phyloP scores from a whole-genome alignment of 2,329 filamentous ascomycete genomes.

The Aspergillus fructus region DNA sequence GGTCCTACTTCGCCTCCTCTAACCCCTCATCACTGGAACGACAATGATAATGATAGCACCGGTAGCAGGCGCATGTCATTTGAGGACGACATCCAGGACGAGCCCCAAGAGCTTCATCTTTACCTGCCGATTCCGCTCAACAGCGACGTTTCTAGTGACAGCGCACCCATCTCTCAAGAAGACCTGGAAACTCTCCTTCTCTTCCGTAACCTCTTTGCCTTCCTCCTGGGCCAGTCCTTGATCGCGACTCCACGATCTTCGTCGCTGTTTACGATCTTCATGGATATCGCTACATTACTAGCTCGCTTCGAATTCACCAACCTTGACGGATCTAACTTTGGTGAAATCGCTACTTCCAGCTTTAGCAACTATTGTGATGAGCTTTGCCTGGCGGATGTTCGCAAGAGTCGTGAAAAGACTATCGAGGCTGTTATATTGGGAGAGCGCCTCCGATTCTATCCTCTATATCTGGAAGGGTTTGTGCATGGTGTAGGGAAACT shows the following conservation, averaged over 20 bases:
- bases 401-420: conserved; percentile 80
- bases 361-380: conserved; percentile 69
- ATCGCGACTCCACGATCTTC: conserved; percentile 57
- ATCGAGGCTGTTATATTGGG: conserved; percentile 86
- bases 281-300: conserved; percentile 59
- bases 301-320: conserved; percentile 61
- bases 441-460: conserved; percentile 77
- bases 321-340: conserved; percentile 62
- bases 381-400: conserved; percentile 73
- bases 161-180: conserved; percentile 38
- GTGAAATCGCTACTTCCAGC: conserved; percentile 56
- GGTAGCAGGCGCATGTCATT: conserved; percentile 50
- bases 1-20: conserved; percentile 29
- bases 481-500: conserved; percentile 86
- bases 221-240: conserved; percentile 61
- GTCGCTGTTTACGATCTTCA: conserved; percentile 60
- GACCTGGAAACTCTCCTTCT: conserved; percentile 59
- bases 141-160: conserved; percentile 45
- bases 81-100: conserved; percentile 45
- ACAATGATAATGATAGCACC: conserved; percentile 43
- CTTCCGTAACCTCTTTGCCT: conserved; percentile 64
- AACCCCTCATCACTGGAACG: conserved; percentile 32
- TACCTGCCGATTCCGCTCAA: conserved; percentile 60
- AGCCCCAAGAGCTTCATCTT: conserved; percentile 50
- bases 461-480: conserved; percentile 88